Conservation (phyloP, 1,284 basidiomycete genomes). For the Porogramme epimiltina region DNA sequence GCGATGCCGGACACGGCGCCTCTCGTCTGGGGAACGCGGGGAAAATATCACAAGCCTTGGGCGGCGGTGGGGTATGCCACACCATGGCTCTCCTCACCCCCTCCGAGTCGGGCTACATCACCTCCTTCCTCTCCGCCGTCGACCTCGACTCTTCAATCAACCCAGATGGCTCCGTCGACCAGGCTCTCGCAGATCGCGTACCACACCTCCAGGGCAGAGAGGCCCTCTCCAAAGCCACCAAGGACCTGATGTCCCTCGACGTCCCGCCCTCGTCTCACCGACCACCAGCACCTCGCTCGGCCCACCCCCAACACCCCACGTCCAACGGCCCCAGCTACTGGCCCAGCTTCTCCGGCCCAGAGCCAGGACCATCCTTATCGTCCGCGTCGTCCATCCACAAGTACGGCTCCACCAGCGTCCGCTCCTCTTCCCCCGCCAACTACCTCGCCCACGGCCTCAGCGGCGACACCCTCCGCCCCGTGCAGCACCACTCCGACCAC, state of each 20-base stretch:
- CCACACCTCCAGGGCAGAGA: constrained; percentile 45
- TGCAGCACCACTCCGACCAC: constrained; percentile 6
- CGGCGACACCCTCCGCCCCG: constrained; percentile 4
- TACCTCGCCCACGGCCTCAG: constrained; percentile 8
- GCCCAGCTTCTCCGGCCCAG: constrained; percentile 19
- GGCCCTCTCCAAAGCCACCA: constrained; percentile 70
- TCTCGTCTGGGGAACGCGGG: constrained; percentile 4
- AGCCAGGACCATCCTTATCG: constrained; percentile 4
- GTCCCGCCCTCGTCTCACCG: constrained; percentile 23
- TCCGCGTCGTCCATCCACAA: neutral
- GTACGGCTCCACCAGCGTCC: neutral
- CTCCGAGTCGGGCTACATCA: constrained; percentile 49
- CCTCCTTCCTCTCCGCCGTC: constrained; percentile 50
- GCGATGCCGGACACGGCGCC: constrained; percentile 3
- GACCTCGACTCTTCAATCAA: constrained; percentile 41
- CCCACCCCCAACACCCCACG: constrained; percentile 8
- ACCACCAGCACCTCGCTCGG: constrained; percentile 2
- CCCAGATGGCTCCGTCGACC: constrained; percentile 26
- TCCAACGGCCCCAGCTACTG: constrained; percentile 24
- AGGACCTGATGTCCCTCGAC: constrained; percentile 68
- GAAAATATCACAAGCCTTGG: constrained; percentile 24
- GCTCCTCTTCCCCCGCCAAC: constrained; percentile 2
- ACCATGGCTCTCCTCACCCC: constrained; percentile 47
- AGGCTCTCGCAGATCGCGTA: constrained; percentile 32
- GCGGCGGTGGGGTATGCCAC: constrained; percentile 7